Conservation (phyloP, 495 filamentous ascomycete genomes). For the Aspergillus sparsus region DNA sequence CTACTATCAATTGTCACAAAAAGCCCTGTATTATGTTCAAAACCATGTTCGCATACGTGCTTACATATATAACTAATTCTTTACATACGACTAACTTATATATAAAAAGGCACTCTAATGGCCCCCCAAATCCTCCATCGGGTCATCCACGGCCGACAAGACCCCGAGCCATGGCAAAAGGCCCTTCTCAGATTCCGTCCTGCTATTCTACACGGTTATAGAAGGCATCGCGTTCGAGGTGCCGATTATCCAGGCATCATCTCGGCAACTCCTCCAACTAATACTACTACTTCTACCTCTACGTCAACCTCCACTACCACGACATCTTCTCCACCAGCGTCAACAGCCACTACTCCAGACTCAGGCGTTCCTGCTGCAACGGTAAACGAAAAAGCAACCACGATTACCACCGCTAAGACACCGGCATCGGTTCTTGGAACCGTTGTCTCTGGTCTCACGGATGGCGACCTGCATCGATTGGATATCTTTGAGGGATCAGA, state of each 20-base stretch:
- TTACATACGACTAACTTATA: too few species aligned
- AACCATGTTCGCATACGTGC: too few species aligned
- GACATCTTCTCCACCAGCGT: neutral
- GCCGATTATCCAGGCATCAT: conserved; percentile 89
- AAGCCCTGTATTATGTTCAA: too few species aligned
- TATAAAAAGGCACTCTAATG: conserved; percentile 61
- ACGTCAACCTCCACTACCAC: conserved; percentile 2
- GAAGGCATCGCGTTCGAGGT: conserved; percentile 63
- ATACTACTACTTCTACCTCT: neutral
- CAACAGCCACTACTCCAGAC: neutral
- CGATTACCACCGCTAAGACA: neutral
- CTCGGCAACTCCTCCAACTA: conserved; percentile 24
- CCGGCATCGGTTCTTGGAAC: conserved; percentile 69
- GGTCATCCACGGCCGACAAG: conserved; percentile 68
- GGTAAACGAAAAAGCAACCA: neutral
- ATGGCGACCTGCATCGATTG: conserved; percentile 71
- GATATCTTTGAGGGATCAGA: conserved; percentile 81
- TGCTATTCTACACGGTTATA: conserved; percentile 72
- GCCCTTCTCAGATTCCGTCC: conserved; percentile 64
- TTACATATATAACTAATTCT: too few species aligned
- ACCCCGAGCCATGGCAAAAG: conserved; percentile 51
- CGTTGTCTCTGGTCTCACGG: conserved; percentile 75
- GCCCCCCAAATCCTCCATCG: conserved; percentile 77
- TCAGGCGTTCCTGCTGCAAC: too few species aligned
- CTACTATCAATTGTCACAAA: neutral